phyloP scores from a whole-genome alignment of 2,329 filamentous ascomycete genomes.

The Apiospora aurea region DNA sequence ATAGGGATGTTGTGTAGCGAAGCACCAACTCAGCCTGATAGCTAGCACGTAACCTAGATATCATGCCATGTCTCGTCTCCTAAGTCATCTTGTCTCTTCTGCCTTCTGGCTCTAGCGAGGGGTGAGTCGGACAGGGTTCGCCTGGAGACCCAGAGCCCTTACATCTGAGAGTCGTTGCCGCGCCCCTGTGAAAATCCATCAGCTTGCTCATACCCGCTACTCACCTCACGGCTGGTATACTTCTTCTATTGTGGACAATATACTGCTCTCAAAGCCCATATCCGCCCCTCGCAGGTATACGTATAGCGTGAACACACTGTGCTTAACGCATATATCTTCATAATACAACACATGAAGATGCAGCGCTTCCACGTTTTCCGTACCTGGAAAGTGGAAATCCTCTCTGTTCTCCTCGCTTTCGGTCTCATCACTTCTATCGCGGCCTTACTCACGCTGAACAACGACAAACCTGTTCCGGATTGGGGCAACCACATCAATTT shows the following conservation, averaged over 20 bases:
- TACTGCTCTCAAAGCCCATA: too few species aligned
- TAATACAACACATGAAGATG: background rate
- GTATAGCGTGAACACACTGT: too few species aligned
- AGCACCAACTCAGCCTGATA: background rate
- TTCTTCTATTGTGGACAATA: too few species aligned
- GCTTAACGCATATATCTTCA: background rate
- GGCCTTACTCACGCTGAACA: background rate
- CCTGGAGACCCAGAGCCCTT: background rate
- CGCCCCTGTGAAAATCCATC: background rate
- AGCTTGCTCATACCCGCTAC: too few species aligned
- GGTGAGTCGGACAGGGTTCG: background rate
- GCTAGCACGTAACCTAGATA: too few species aligned
- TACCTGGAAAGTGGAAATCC: background rate
- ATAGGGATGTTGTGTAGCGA: background rate
- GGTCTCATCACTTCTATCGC: background rate
- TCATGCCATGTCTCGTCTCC: background rate
- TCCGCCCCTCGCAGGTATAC: too few species aligned
- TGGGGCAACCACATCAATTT: background rate
- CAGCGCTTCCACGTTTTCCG: background rate
- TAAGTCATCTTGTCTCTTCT: background rate
- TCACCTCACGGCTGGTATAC: too few species aligned
- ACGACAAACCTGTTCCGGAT: background rate
- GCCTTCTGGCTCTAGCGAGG: background rate
- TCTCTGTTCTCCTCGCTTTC: background rate
- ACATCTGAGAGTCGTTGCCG: background rate